Percentiles rank a stretch among this genome's conserved stretches.
Conservation (phyloP, 208 protist genomes). For the Leishmania braziliensis region DNA sequence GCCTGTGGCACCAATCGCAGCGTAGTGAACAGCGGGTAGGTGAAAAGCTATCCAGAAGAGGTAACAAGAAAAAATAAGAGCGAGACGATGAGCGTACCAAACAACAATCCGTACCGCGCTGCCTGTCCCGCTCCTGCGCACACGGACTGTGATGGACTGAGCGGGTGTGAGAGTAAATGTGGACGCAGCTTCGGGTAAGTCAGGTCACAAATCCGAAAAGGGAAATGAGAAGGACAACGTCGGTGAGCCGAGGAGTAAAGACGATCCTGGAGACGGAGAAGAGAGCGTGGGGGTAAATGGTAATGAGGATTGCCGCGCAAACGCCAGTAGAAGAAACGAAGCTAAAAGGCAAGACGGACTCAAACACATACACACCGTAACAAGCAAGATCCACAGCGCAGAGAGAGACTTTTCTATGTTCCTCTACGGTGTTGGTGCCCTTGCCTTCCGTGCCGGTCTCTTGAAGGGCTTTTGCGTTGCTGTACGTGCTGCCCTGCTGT, state of each 20-base stretch:
- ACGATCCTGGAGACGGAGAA: not conserved
- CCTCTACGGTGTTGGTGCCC: not conserved
- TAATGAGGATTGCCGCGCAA: not conserved
- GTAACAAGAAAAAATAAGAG: not conserved
- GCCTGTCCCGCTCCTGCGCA: not conserved
- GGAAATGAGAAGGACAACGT: not conserved
- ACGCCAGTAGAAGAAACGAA: not conserved
- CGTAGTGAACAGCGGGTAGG: not conserved
- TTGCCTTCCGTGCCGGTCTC: not conserved
- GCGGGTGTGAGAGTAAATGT: not conserved
- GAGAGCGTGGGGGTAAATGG: not conserved
- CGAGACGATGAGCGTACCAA: not conserved
- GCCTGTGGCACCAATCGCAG: not conserved
- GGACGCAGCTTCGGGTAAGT: not conserved
- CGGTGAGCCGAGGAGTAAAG: not conserved
- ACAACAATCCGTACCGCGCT: not conserved
- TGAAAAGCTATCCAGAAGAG: not conserved
- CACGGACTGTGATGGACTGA: not conserved
- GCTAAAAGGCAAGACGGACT: not conserved
- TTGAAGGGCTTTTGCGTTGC: not conserved
- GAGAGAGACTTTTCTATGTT: not conserved
- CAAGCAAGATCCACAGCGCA: not conserved
- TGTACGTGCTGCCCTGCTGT: not conserved
- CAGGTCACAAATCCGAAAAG: too few relatives aligned
- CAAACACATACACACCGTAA: not conserved